A percentile compares a stretch with the other conserved stretches of the same genome.
Evolutionary conservation across 495 filamentous ascomycete genomes (phyloP).

Genomic region (Podospora sp.): DNA sequence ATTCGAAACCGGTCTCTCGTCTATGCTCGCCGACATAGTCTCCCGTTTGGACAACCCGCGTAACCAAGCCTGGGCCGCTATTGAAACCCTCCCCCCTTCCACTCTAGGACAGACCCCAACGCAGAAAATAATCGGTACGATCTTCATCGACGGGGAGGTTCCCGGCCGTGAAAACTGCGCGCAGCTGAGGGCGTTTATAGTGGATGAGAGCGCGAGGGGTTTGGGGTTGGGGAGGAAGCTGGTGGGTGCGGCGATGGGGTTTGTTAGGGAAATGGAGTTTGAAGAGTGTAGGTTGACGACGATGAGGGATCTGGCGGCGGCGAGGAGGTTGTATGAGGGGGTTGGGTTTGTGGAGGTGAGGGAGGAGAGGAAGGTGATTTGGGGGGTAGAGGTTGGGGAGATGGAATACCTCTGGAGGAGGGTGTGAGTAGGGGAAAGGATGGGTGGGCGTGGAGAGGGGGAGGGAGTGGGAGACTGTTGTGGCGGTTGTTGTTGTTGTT

Average conservation of each 20-base stretch:
- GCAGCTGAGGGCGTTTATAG: constrained; percentile 36
- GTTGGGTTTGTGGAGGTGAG: constrained; percentile 26
- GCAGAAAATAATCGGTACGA: constrained; percentile 32
- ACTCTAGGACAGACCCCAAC: neutral
- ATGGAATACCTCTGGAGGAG: constrained; percentile 29
- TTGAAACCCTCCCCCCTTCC: constrained; percentile 14
- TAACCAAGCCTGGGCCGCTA: constrained; percentile 36
- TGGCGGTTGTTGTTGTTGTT: too few species aligned
- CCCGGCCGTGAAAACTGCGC: constrained; percentile 19
- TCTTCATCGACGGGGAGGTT: constrained; percentile 37
- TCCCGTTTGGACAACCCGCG: constrained; percentile 25
- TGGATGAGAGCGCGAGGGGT: constrained; percentile 32
- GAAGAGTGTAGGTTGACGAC: constrained; percentile 32
- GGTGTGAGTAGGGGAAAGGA: too few species aligned
- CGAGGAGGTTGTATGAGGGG: constrained; percentile 32
- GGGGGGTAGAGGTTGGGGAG: constrained; percentile 15
- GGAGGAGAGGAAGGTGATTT: constrained; percentile 19
- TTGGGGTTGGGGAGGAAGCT: constrained; percentile 34
- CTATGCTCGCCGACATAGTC: constrained; percentile 23
- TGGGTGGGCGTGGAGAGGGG: too few species aligned
- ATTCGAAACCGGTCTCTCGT: constrained; percentile 31
- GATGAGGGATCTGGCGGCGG: constrained; percentile 22
- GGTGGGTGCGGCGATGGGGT: constrained; percentile 34
- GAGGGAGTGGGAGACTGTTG: neutral
- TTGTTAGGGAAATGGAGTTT: constrained; percentile 32